These are phyloP conservation scores for Vitis riparia DNA, from an alignment of 164 flowering plant species.

Conservation along the genomic window DNA sequence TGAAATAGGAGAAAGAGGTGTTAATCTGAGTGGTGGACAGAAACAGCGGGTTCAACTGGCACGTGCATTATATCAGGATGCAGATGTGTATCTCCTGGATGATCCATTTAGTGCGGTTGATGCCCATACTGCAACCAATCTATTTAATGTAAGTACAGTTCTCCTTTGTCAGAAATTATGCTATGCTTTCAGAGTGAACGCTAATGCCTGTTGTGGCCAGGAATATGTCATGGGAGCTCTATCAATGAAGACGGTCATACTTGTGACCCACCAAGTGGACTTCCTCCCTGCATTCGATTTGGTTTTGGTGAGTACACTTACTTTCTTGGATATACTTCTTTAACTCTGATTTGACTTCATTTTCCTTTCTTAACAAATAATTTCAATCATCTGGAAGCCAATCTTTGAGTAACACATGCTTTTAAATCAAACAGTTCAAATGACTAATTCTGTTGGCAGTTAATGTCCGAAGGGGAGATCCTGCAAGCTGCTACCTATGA, in stretches of 20 bases:
- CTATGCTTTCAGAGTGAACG: neutral
- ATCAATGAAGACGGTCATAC: slow-evolving; percentile 64
- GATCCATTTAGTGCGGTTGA: slow-evolving; percentile 95
- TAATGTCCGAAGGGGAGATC: slow-evolving; percentile 66
- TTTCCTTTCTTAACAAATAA: no score
- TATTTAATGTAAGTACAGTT: slow-evolving; percentile 55
- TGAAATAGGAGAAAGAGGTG: slow-evolving; percentile 88
- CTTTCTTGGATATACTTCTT: no score
- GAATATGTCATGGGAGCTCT: slow-evolving; percentile 78
- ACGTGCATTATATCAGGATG: slow-evolving; percentile 83
- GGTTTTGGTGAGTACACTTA: slow-evolving; percentile 58
- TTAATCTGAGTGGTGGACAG: slow-evolving; percentile 92
- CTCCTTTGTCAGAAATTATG: neutral
- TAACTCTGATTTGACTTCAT: no score
- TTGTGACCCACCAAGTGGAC: slow-evolving; percentile 96
- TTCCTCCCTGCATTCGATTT: slow-evolving; percentile 82
- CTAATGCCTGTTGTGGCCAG: slow-evolving; percentile 33
- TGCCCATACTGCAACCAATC: slow-evolving; percentile 81
- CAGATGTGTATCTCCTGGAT: slow-evolving; percentile 81
- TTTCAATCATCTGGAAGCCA: no score
- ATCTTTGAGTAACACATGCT: no score
- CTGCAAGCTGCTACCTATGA: slow-evolving; percentile 45
- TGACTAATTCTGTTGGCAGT: slow-evolving; percentile 32
- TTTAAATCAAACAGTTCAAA: no score
- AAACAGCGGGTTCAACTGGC: slow-evolving; percentile 92